Conservation (phyloP, 2,329 filamentous ascomycete species). For the Aspergillus viridinutans region DNA sequence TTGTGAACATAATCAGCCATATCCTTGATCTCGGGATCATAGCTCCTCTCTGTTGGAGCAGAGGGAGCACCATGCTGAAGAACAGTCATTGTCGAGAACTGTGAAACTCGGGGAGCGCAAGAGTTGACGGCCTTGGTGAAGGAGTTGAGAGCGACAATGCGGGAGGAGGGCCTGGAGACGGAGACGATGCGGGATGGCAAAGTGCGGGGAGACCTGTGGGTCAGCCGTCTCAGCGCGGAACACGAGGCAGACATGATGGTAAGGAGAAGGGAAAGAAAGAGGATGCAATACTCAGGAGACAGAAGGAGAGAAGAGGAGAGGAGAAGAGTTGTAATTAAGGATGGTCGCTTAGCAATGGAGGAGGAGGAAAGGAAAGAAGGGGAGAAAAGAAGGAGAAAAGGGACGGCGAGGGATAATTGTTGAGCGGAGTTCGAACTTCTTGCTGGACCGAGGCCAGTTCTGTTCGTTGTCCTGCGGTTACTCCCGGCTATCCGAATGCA, state of each 20-base stretch:
- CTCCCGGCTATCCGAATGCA: conserved; percentile 1
- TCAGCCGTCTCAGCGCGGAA: conserved; percentile 40
- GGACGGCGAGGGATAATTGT: neutral
- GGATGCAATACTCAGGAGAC: conserved; percentile 15
- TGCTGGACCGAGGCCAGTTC: conserved; percentile 3
- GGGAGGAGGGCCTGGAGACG: conserved; percentile 28
- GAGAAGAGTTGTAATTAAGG: conserved; percentile 17
- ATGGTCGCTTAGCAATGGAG: conserved; percentile 16
- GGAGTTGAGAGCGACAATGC: conserved; percentile 12
- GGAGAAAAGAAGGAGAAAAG: neutral
- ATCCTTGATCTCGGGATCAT: conserved; percentile 90
- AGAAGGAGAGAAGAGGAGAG: conserved; percentile 9
- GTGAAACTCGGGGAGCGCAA: conserved; percentile 23
- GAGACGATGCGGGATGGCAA: conserved; percentile 47
- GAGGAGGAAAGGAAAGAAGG: neutral
- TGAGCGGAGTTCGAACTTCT: conserved; percentile 2
- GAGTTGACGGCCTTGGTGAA: conserved; percentile 10
- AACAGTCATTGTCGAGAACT: conserved; percentile 43
- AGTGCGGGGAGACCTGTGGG: conserved; percentile 39
- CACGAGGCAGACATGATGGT: conserved; percentile 37
- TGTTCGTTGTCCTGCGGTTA: neutral
- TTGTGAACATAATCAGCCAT: conserved; percentile 95
- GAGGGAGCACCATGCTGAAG: conserved; percentile 37
- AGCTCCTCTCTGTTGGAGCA: conserved; percentile 49
- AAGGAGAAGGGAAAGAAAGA: conserved; percentile 8